Percentiles rank a stretch among this genome's conserved stretches.
These are phyloP conservation scores for Trifolium subterraneum DNA, from an alignment of 306 rosid species.

Conservation along the genomic window DNA sequence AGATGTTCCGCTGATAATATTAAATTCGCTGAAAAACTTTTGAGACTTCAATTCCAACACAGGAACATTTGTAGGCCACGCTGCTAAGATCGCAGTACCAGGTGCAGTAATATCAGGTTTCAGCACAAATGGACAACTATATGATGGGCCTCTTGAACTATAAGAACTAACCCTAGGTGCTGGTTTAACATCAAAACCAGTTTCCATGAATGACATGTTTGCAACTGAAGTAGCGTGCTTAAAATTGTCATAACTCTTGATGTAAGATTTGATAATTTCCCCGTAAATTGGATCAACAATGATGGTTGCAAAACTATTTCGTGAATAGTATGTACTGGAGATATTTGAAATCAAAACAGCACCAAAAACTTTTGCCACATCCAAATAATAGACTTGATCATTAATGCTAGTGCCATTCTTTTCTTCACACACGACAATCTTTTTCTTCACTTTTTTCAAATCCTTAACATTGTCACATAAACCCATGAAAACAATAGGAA, in stretches of 20 bases:
- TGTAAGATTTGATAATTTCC: constrained; percentile 56
- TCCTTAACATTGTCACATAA: constrained; percentile 42
- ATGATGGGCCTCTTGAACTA: constrained; percentile 84
- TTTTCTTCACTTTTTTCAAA: constrained; percentile 45
- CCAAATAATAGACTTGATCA: constrained; percentile 36
- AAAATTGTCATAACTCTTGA: constrained; percentile 13
- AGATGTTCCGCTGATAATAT: constrained; percentile 71
- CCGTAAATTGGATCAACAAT: constrained; percentile 47
- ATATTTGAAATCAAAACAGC: constrained; percentile 67
- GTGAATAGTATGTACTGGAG: not conserved
- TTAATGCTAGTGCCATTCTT: not conserved
- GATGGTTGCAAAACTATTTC: constrained; percentile 41
- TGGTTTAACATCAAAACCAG: constrained; percentile 55
- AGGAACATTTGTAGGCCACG: constrained; percentile 68
- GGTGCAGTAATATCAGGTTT: constrained; percentile 86
- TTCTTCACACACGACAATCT: constrained; percentile 68
- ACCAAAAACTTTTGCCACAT: constrained; percentile 42
- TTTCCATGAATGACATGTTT: constrained; percentile 48
- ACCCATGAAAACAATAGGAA: constrained; percentile 58
- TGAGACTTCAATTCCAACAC: not conserved
- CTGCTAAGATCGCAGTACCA: constrained; percentile 69
- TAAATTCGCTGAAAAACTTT: constrained; percentile 40
- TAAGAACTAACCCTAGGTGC: constrained; percentile 66
- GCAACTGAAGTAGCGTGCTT: constrained; percentile 46
- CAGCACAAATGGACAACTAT: constrained; percentile 65